Conservation (phyloP, 176 grass and related monocot species). For the Olyra latifolia region DNA sequence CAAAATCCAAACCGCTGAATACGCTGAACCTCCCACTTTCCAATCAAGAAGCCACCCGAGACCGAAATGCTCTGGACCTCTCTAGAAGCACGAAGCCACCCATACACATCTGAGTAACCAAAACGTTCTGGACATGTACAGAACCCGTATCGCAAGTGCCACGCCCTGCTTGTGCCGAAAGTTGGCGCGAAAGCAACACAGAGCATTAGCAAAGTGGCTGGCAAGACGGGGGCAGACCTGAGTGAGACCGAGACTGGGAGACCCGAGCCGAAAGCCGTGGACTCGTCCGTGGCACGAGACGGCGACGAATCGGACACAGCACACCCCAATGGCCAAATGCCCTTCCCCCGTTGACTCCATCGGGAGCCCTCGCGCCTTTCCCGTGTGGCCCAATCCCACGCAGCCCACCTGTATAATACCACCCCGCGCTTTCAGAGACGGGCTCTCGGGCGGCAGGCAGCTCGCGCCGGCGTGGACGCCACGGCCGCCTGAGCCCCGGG, state of each 20-base stretch:
- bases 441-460: too few species aligned
- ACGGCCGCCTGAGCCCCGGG: background rate
- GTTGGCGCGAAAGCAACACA: conserved; percentile 5
- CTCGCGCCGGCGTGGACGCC: background rate
- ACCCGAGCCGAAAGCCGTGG: conserved; percentile 26
- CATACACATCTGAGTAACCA: background rate
- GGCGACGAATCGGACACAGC: background rate
- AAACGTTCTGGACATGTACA: background rate
- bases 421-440: background rate
- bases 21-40: background rate
- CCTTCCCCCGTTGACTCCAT: conserved; percentile 41
- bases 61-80: background rate
- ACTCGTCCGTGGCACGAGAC: background rate
- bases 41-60: background rate
- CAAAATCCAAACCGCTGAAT: background rate
- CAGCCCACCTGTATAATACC: background rate
- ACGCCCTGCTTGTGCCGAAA: background rate
- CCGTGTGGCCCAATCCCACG: conserved; percentile 19
- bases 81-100: background rate
- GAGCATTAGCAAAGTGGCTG: background rate
- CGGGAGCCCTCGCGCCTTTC: background rate
- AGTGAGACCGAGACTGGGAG: background rate
- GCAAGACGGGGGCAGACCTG: background rate
- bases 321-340: background rate
- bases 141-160: background rate